phyloP scores from a whole-genome alignment of 2,329 filamentous ascomycete genomes.

The Clonostachys rosea region DNA sequence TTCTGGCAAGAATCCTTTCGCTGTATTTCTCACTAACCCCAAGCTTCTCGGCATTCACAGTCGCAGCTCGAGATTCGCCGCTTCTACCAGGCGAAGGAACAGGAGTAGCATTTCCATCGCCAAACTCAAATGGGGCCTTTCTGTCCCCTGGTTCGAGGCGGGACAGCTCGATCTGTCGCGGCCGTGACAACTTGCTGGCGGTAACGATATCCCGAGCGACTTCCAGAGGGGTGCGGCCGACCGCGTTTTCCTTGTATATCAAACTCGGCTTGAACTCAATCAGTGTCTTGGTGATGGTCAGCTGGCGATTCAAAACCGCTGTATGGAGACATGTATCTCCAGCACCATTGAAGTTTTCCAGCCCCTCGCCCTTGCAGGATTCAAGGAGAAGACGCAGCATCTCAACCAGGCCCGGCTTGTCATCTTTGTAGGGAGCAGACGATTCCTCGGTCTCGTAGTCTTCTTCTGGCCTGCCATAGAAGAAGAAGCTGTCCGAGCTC shows the following conservation, averaged over 20 bases:
- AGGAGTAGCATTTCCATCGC: neutral
- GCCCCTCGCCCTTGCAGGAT: conserved; percentile 39
- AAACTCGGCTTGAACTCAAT: conserved; percentile 54
- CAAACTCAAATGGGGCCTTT: neutral
- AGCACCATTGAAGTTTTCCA: conserved; percentile 56
- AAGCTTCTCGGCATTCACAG: neutral
- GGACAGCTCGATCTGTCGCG: neutral
- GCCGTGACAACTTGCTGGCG: conserved; percentile 22
- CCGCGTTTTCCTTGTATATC: conserved; percentile 68
- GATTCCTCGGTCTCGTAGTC: neutral
- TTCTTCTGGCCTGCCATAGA: conserved; percentile 12
- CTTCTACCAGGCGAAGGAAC: neutral
- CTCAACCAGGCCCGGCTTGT: conserved; percentile 21
- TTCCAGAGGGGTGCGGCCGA: conserved; percentile 69
- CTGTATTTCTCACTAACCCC: conserved; percentile 6
- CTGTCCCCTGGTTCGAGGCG: conserved; percentile 1
- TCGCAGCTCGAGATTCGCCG: neutral
- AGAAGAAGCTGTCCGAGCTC: conserved; percentile 5
- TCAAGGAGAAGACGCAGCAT: conserved; percentile 45
- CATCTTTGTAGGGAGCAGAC: too few species aligned
- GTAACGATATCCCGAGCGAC: conserved; percentile 54
- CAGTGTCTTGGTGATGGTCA: conserved; percentile 33
- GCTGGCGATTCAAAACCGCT: conserved; percentile 32
- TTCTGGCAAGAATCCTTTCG: conserved; percentile 10
- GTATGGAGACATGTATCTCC: conserved; percentile 64